Evolutionary conservation across 768 basidiomycete genomes (phyloP), one percentile per base, ranked within the genome.

Genomic region (Podaxis sp.): DNA sequence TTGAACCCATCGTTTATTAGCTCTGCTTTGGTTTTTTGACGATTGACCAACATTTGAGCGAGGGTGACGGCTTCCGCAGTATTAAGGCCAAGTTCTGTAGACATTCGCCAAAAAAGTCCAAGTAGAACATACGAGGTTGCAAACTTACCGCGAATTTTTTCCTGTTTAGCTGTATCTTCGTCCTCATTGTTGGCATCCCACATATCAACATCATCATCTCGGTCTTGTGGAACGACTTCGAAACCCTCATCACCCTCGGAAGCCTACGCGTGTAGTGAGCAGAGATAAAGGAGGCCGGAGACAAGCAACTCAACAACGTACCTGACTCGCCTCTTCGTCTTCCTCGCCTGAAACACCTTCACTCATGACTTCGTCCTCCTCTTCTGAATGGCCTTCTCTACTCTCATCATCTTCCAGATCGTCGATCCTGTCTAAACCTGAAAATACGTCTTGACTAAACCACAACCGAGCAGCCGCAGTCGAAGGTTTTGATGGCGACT

Each of bases 1-100:
- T 90, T 94, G 81, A 98, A 99, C 12, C 97, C 97, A 51, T 97
- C 90, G 68, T 98, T 94, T 70, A 98, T 84, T 25, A 99, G 82
- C 29, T 93, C 84, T 4, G 93, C 93, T 70, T 88, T 89, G 0
- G 94, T 98, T 66, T 81, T 94, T 76, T 93, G 79, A 36, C 93
- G 89, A 73, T 98, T 98, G 57, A 96, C 91, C 33, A 98, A 80
- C 68, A 88, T 86, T 63, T 95, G 93, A 0, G 97, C 97, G 22
- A 99, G 80, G 4, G 93, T 91, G 49, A 98, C 85, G 3, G 96
- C 93, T 75, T 97, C 95, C 24, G 89, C 87, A 1, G 95, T 97
- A 38, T 85, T 80, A 8, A 99, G 77, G 53, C 94, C 94, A 96
- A 65, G 55, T 33, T 64, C 19, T 51, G 56, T 25, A 55, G 65